phyloP scores from a whole-genome alignment of 208 protist species.

The Trypanosomatidae sp. region DNA sequence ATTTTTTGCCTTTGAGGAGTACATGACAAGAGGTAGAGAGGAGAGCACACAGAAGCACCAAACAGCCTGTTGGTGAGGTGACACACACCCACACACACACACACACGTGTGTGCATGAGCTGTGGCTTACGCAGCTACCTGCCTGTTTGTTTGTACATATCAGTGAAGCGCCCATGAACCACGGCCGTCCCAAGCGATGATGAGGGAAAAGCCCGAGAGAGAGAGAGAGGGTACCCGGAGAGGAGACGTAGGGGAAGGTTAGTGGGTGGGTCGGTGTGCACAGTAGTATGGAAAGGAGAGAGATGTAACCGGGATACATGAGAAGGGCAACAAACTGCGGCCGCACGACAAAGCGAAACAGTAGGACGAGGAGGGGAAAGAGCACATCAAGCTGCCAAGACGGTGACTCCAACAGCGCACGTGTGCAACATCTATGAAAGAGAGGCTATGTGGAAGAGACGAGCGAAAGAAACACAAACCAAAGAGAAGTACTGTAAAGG shows the following conservation, averaged over 20 bases:
- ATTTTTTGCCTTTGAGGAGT: not conserved
- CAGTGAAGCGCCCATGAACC: not conserved
- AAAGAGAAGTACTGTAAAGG: not conserved
- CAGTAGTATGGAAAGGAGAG: not conserved
- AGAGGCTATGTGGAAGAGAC: not conserved
- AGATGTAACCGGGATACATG: not conserved
- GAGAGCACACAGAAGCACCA: not conserved
- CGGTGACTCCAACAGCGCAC: not conserved
- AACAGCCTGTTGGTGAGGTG: not conserved
- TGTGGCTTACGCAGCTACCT: not conserved
- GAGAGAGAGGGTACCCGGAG: not conserved
- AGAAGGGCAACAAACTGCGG: not conserved
- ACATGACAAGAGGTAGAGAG: slow-evolving; percentile 3
- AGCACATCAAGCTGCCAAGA: too few relatives aligned
- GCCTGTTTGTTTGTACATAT: not conserved
- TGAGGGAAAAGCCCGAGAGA: not conserved
- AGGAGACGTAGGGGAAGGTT: not conserved
- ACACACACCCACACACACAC: slow-evolving; percentile 4
- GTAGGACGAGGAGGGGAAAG: not conserved
- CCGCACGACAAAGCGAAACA: not conserved
- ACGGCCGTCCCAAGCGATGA: not conserved
- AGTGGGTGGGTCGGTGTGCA: not conserved
- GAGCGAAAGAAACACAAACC: not conserved
- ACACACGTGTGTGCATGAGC: not conserved
- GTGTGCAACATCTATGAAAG: slow-evolving; percentile 2